Percentiles rank a stretch among this genome's conserved stretches.
Evolutionary conservation across 2,329 filamentous ascomycete species (phyloP).

Genomic region (Cercospora sp.): DNA sequence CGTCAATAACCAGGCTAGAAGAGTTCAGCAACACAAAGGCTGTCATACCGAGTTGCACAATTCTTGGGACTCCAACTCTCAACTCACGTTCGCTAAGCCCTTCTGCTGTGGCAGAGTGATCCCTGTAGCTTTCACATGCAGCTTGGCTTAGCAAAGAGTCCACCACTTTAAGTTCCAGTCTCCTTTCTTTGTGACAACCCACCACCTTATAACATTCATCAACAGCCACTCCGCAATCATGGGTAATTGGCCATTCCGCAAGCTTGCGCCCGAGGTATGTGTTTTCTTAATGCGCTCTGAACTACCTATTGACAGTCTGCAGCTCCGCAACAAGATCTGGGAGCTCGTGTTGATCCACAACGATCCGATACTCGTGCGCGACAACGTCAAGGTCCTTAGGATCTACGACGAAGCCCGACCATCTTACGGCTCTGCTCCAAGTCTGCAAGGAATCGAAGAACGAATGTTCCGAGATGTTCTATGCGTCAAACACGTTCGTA

Average conservation of each 20-base stretch:
- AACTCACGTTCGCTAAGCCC: too few relatives aligned
- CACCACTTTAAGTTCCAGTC: background rate
- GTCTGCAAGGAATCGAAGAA: background rate
- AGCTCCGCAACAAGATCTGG: background rate
- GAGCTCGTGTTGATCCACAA: background rate
- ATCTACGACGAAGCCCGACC: background rate
- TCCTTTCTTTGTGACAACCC: background rate
- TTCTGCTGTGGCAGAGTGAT: too few relatives aligned
- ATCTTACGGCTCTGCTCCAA: background rate
- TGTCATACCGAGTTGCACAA: too few relatives aligned
- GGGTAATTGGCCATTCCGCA: background rate
- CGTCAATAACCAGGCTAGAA: too few relatives aligned
- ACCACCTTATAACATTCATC: background rate
- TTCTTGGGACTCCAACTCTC: too few relatives aligned
- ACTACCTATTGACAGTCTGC: background rate
- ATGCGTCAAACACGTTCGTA: background rate
- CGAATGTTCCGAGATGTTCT: background rate
- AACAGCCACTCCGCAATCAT: background rate
- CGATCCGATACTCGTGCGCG: background rate
- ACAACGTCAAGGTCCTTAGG: background rate
- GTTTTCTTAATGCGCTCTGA: background rate
- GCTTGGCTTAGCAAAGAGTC: background rate
- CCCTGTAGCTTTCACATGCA: background rate
- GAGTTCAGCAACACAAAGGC: too few relatives aligned
- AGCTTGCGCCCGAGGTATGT: background rate